Conservation (phyloP, 768 basidiomycete species). For the Leccinum obscurum region DNA sequence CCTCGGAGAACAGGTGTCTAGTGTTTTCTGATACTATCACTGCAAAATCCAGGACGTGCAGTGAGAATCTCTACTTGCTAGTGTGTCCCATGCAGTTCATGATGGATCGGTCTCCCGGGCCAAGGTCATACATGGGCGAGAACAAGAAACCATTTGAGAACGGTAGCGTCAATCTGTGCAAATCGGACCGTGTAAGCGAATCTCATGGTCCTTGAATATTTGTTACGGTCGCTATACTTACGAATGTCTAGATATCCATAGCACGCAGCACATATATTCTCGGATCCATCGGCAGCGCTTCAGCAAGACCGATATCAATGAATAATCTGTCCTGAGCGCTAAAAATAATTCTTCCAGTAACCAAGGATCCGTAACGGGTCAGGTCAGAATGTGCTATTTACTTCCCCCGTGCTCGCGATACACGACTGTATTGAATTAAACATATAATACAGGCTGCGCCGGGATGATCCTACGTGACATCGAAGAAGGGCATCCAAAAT, state of each 20-base stretch:
- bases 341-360: not conserved
- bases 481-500: conserved; percentile 6
- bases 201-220: not conserved
- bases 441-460: conserved; percentile 4
- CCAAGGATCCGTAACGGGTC: not conserved
- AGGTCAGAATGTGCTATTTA: not conserved
- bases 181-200: not conserved
- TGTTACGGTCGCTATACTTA: not conserved
- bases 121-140: not conserved
- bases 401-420: conserved; percentile 1
- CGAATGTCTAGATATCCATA: not conserved
- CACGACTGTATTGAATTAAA: conserved; percentile 1
- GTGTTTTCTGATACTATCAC: not conserved
- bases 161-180: not conserved
- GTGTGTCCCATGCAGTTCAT: not conserved
- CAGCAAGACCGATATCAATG: not conserved
- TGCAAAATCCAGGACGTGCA: not conserved
- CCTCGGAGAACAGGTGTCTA: not conserved
- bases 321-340: not conserved
- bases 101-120: not conserved
- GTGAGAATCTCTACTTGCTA: not conserved
- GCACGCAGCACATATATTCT: not conserved
- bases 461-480: not conserved
- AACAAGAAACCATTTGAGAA: not conserved
- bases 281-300: not conserved